Base-by-base conservation (phyloP, 2,329 filamentous ascomycete species). In the Trematosphaeria pertusa region DNA sequence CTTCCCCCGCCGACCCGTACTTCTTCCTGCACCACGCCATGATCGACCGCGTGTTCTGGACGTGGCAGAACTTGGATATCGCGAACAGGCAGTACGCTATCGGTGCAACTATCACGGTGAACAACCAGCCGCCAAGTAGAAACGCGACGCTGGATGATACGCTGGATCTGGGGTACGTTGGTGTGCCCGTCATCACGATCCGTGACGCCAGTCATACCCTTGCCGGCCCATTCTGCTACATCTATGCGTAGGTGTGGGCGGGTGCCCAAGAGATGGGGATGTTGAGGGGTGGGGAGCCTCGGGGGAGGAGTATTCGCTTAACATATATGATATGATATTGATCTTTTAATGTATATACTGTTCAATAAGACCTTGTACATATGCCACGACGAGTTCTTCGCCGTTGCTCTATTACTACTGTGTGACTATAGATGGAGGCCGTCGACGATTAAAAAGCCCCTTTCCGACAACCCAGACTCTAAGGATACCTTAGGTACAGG, bases 21-120 rank as follows among this genome's bases (percentile, higher is more conserved):
- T 80, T 80, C 63, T 81, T 71, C 59, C 65, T 77, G 19, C 77
- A 80, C 51, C 78, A 80, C 47, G 70, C 69, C 2, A 73, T 74
- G 64, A 75, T 81, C 19, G 78, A 81, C 52, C 69, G 77, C 2
- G 58, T 71, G 2, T 81, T 71, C 65, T 78, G 75, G 75, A 77
- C 75, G 11, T 81, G 78, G 78, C 78, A 81, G 60, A 77, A 75
- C 46, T 61, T 73, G 36, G 70, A 78, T 37, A 54, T 69, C 28
- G 54, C 60, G 37, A 63, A 64, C 10, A 66, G 78, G 11, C 64
- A 65, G 42, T 62, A 71, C 38, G 65, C 62, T 20, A 71, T 81
- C 43, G 65, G 59, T 3, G 78, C 75, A 1, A 79, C 76, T 4
- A 69, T 69, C 7, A 80, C 77, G 2, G 68, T 79, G 14, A 64